Conservation (phyloP, 225 moss, liverwort and hornwort genomes). For the Asterella californica region DNA sequence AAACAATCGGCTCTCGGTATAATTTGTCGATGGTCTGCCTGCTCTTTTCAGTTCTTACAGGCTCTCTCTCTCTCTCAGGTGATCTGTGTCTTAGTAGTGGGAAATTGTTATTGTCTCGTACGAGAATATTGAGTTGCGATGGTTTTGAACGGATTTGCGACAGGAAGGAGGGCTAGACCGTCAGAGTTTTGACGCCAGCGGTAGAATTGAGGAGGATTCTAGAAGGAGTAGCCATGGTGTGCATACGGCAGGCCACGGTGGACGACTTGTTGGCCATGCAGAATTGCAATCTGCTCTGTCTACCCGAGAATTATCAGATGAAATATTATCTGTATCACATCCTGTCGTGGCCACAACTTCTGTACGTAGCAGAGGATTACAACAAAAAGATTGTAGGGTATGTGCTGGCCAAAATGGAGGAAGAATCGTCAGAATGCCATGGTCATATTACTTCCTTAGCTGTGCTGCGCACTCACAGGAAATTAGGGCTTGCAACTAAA, state of each 20-base stretch:
- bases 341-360: conserved; percentile 87
- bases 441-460: conserved; percentile 96
- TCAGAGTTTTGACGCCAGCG: background rate
- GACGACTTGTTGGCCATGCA: conserved; percentile 89
- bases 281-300: conserved; percentile 84
- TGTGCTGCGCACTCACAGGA: conserved; percentile 84
- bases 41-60: background rate
- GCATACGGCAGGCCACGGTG: conserved; percentile 91
- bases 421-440: conserved; percentile 78
- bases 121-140: background rate
- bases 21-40: background rate
- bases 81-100: background rate
- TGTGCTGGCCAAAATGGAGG: conserved; percentile 94
- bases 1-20: background rate
- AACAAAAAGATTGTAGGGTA: conserved; percentile 84
- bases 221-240: conserved; percentile 63
- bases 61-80: background rate
- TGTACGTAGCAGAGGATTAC: conserved; percentile 86
- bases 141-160: background rate
- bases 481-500: conserved; percentile 84
- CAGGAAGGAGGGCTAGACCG: conserved; percentile 2
- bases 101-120: background rate
- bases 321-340: conserved; percentile 63
- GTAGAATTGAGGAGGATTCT: no score
- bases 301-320: conserved; percentile 93